phyloP scores from a whole-genome alignment of 2,329 filamentous ascomycete genomes.

The Monosporascus sp. region DNA sequence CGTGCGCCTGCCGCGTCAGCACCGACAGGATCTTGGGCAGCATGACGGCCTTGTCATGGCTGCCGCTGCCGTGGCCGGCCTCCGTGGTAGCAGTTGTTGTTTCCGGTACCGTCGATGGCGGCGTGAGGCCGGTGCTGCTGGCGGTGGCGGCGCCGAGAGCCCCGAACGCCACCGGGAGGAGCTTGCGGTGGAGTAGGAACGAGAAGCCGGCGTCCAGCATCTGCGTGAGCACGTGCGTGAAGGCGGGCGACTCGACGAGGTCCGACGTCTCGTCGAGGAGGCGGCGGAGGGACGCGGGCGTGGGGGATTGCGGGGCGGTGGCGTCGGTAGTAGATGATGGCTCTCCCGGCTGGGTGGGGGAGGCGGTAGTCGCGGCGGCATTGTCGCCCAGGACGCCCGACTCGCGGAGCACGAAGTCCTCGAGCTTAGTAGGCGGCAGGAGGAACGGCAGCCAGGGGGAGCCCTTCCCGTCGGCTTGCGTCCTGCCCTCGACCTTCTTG shows the following conservation, averaged over 20 bases:
- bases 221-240: slow-evolving; percentile 77
- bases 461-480: slow-evolving; percentile 35
- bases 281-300: slow-evolving; percentile 62
- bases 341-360: background rate
- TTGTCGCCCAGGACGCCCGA: slow-evolving; percentile 66
- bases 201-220: slow-evolving; percentile 86
- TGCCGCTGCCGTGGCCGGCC: slow-evolving; percentile 13
- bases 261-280: slow-evolving; percentile 95
- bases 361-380: slow-evolving; percentile 26
- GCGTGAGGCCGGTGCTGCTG: slow-evolving; percentile 36
- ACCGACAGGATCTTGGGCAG: slow-evolving; percentile 87
- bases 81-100: slow-evolving; percentile 1
- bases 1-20: slow-evolving; percentile 83
- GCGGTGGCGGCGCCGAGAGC: slow-evolving; percentile 31
- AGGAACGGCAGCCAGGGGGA: slow-evolving; percentile 78
- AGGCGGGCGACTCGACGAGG: slow-evolving; percentile 88
- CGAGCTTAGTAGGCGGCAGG: slow-evolving; percentile 71
- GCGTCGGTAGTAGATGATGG: slow-evolving; percentile 6
- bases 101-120: slow-evolving; percentile 2
- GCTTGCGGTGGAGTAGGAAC: slow-evolving; percentile 74
- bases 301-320: slow-evolving; percentile 33
- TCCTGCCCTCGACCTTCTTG: slow-evolving; percentile 70
- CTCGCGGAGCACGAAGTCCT: slow-evolving; percentile 78
- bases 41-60: slow-evolving; percentile 54
- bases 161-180: slow-evolving; percentile 75